phyloP scores from a whole-genome alignment of 2,329 filamentous ascomycete species.

The Teratosphaeriaceae sp. region DNA sequence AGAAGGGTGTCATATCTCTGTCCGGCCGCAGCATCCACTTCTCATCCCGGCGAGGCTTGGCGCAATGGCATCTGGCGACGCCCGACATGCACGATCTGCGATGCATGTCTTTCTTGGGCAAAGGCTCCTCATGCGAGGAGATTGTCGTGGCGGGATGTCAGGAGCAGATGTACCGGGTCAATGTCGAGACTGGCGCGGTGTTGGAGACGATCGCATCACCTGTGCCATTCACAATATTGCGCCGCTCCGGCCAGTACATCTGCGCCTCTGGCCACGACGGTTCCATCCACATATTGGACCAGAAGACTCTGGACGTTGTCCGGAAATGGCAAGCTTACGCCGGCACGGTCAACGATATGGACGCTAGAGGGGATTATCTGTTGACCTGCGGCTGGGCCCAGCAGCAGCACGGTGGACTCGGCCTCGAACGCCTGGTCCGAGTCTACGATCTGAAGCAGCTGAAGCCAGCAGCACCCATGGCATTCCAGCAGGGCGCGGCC shows the following conservation, averaged over 20 bases:
- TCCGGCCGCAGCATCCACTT: conserved; percentile 82
- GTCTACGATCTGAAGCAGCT: conserved; percentile 94
- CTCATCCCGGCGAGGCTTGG: conserved; percentile 71
- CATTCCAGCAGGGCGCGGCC: conserved; percentile 84
- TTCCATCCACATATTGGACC: conserved; percentile 78
- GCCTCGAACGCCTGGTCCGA: conserved; percentile 88
- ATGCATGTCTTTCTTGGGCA: conserved; percentile 94
- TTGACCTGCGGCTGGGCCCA: conserved; percentile 92
- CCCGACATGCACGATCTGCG: conserved; percentile 76
- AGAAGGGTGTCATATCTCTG: conserved; percentile 82
- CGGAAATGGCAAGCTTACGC: conserved; percentile 89
- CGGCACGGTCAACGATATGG: conserved; percentile 90
- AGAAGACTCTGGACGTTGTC: conserved; percentile 67
- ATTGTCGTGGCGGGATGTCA: conserved; percentile 85
- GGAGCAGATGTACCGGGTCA: conserved; percentile 71
- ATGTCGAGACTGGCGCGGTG: conserved; percentile 50
- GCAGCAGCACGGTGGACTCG: conserved; percentile 69
- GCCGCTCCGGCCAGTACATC: conserved; percentile 74
- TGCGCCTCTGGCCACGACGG: conserved; percentile 84
- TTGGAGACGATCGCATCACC: conserved; percentile 30
- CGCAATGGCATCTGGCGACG: conserved; percentile 80
- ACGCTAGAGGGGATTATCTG: conserved; percentile 89
- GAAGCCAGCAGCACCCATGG: conserved; percentile 79
- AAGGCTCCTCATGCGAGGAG: conserved; percentile 62
- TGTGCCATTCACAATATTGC: conserved; percentile 80